These are phyloP conservation scores for Leccinum sublutescens DNA, from an alignment of 768 basidiomycete species.

Conservation along the genomic window DNA sequence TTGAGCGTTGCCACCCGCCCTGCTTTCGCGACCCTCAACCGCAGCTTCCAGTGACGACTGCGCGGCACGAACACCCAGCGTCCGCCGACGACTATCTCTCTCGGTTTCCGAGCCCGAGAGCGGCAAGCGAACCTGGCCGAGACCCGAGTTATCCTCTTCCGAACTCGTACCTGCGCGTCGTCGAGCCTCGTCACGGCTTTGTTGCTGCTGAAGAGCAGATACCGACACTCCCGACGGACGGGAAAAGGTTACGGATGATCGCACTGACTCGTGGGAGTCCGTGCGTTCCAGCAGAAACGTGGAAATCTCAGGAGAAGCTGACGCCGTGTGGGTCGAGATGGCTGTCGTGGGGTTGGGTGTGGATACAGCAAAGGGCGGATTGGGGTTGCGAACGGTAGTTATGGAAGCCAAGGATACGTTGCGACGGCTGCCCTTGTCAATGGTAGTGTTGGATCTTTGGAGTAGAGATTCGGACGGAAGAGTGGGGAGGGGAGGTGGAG, in stretches of 20 bases:
- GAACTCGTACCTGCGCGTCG: conserved; percentile 32
- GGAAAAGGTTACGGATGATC: conserved; percentile 62
- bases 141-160: conserved; percentile 23
- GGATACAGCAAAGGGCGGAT: conserved; percentile 46
- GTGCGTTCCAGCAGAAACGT: conserved; percentile 38
- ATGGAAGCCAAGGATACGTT: conserved; percentile 46
- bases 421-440: conserved; percentile 34
- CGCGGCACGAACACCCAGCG: conserved; percentile 37
- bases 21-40: conserved; percentile 25
- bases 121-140: conserved; percentile 28
- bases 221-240: conserved; percentile 56
- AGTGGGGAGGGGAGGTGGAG: conserved; percentile 57
- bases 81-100: conserved; percentile 41
- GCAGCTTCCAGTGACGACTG: conserved; percentile 47
- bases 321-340: conserved; percentile 62
- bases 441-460: conserved; percentile 19
- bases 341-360: conserved; percentile 66
- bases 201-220: conserved; percentile 55
- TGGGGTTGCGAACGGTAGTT: conserved; percentile 43
- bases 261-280: conserved; percentile 46
- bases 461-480: conserved; percentile 57
- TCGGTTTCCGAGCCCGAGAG: conserved; percentile 53
- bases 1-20: conserved; percentile 35
- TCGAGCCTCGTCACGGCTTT: conserved; percentile 37
- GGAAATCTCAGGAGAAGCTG: conserved; percentile 40